Percentiles rank a stretch among this genome's conserved stretches.
Conservation (phyloP, 352 stramenopile genomes). For the Globisporangium iwayamae region DNA sequence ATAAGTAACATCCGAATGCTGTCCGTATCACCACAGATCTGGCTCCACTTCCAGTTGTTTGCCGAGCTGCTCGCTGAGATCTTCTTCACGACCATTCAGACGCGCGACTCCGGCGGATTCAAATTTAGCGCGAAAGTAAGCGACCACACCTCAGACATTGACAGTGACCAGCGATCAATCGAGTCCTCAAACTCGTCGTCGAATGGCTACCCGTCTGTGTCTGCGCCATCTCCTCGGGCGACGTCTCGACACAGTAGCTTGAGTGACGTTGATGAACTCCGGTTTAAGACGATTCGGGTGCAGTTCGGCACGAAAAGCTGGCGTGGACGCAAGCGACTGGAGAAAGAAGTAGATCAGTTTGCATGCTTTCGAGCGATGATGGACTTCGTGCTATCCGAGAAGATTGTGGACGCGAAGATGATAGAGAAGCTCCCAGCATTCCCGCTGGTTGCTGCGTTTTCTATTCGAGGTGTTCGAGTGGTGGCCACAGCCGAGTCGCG, state of each 20-base stretch:
- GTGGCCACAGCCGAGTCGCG: conserved; percentile 49
- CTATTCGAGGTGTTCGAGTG: conserved; percentile 49
- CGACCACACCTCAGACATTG: conserved; percentile 24
- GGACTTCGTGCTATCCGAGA: conserved; percentile 43
- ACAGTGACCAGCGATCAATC: conserved; percentile 21
- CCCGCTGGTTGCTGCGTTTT: conserved; percentile 55
- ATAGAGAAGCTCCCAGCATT: conserved; percentile 48
- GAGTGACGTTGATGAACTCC: conserved; percentile 52
- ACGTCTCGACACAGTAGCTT: conserved; percentile 5
- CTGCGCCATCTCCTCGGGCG: not conserved
- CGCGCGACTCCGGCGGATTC: conserved; percentile 22
- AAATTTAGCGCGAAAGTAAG: conserved; percentile 11
- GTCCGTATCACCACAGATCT: conserved; percentile 38
- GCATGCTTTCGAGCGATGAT: conserved; percentile 52
- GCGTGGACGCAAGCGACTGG: conserved; percentile 62
- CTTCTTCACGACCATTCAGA: conserved; percentile 50
- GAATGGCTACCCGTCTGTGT: not conserved
- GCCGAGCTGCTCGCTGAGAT: conserved; percentile 63
- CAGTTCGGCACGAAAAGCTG: conserved; percentile 64
- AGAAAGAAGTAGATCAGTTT: conserved; percentile 43
- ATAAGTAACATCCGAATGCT: not conserved
- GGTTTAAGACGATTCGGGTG: conserved; percentile 54
- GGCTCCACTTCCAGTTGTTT: conserved; percentile 75
- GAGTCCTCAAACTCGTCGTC: conserved; percentile 28
- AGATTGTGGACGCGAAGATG: conserved; percentile 26